Evolutionary conservation across 129 eudicot genomes (phyloP), one percentile per base, ranked within the genome.

Genomic region (Pittosporum tobira): DNA sequence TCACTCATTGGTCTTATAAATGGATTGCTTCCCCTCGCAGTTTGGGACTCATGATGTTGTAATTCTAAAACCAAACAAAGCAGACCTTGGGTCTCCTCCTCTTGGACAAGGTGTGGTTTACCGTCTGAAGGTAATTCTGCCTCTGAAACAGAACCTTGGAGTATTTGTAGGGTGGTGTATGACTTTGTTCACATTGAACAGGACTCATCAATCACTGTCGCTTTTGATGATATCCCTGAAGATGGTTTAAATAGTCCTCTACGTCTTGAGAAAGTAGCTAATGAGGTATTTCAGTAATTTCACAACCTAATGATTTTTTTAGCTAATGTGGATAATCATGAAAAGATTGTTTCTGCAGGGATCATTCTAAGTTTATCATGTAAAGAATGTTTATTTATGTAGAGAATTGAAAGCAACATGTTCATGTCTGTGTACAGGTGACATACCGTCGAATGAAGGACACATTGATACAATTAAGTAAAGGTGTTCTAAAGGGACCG

Each of bases 21-120:
- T 15, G 16, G 50, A 8, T 29, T 48, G 58, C 49, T 73, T 11
- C 24, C 26, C 46, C 49, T 38, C 75, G 80, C 87, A 91, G 98
- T 81, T 91, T 79, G 96, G 98, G 63, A 79, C 80, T 52, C 98
- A 91, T 74, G 98, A 91, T 70, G 98, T 91, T 31, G 94, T 86
- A 61, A 80, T 86, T 58, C 36, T 91, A 64, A 91, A 77, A 72
- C 90, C 95, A 64, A 91, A 91, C 78, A 91, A 86, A 78, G 86
- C 96, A 64, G 98, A 91, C 71, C 55, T 73, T 54, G 88, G 94
- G 37, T 83, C 94, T 64, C 88, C 98, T 68, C 73, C 95, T n/a
- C 96, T 91, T 64, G 98, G 98, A 18, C 94, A 91, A 75, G 98
- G 98, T 51, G 88, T 91, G 57, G 98, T 91, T 59, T 91, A 91